phyloP scores from a whole-genome alignment of 23 red algal genomes.

The Gracilaria domingensis region DNA sequence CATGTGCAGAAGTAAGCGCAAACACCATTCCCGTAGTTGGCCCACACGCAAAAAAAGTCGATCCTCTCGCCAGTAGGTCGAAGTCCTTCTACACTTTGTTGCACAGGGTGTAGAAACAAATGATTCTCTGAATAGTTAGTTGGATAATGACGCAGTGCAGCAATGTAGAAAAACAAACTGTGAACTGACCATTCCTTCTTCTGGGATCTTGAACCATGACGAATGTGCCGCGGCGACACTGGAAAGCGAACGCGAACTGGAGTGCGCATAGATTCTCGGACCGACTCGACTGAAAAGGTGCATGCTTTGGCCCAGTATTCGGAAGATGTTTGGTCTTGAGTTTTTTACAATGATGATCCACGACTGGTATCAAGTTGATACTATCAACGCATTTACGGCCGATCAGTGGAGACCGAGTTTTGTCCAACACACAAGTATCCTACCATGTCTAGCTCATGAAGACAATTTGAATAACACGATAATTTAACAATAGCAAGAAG shows the following conservation, averaged over 20 bases:
- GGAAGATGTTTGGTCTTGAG: too few species aligned
- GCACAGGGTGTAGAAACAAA: background rate
- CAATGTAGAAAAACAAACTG: too few species aligned
- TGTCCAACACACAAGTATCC: too few species aligned
- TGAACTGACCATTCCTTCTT: conserved; percentile 65
- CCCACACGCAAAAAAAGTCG: conserved; percentile 48
- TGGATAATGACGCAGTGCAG: background rate
- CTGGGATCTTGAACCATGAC: conserved; percentile 67
- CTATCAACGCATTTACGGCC: too few species aligned
- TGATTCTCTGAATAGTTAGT: background rate
- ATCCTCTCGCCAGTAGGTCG: conserved; percentile 64
- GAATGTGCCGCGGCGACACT: conserved; percentile 62
- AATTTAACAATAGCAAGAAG: too few species aligned
- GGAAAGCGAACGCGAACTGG: background rate
- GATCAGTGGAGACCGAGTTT: too few species aligned
- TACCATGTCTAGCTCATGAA: too few species aligned
- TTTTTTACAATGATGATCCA: too few species aligned
- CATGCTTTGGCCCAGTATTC: background rate
- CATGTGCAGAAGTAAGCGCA: conserved; percentile 87
- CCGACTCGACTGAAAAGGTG: background rate
- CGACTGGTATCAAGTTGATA: too few species aligned
- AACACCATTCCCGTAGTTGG: conserved; percentile 47
- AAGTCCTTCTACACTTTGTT: conserved; percentile 36
- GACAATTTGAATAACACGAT: too few species aligned
- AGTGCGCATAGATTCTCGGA: background rate